Percentiles rank a stretch among this genome's conserved stretches.
Evolutionary conservation across 345 rosid species (phyloP).

Genomic region (Arabidopsis suecica): DNA sequence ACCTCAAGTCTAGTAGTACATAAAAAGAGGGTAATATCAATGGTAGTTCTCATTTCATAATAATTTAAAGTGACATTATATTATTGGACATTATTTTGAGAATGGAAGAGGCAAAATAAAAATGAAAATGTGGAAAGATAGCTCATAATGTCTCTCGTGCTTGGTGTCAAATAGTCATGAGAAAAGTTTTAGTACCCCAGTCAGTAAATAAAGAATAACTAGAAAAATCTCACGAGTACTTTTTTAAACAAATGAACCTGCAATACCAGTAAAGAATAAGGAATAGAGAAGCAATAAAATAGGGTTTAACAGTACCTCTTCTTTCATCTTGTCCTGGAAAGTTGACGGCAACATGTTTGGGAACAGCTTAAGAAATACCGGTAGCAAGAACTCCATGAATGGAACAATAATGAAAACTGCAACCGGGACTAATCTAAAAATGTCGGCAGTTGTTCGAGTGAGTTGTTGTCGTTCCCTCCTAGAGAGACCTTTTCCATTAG

Average conservation of each 20-base stretch:
- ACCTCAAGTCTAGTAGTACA: background rate
- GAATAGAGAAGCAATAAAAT: background rate
- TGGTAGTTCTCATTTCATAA: background rate
- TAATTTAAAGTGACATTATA: background rate
- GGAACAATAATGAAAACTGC: slow-evolving; percentile 95
- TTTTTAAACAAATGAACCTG: background rate
- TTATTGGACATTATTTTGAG: slow-evolving; percentile 3
- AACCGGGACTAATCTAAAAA: slow-evolving; percentile 80
- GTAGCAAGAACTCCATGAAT: slow-evolving; percentile 96
- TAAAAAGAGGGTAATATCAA: background rate
- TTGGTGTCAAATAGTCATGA: slow-evolving; percentile 25
- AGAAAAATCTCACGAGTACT: background rate
- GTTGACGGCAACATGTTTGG: slow-evolving; percentile 99
- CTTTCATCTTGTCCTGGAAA: slow-evolving; percentile 98
- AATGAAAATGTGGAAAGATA: background rate
- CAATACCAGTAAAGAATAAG: background rate
- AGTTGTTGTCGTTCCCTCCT: slow-evolving; percentile 87
- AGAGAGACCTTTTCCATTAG: slow-evolving; percentile 89
- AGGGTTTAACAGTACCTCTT: slow-evolving; percentile 64
- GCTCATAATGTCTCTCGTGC: background rate
- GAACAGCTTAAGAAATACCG: slow-evolving; percentile 82
- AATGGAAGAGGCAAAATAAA: background rate
- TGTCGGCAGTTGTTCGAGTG: slow-evolving; percentile 83
- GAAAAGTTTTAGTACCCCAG: background rate
- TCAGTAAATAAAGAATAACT: background rate